These are phyloP conservation scores for Thelonectria discophora DNA, from an alignment of 2,329 filamentous ascomycete genomes.

Conservation along the genomic window DNA sequence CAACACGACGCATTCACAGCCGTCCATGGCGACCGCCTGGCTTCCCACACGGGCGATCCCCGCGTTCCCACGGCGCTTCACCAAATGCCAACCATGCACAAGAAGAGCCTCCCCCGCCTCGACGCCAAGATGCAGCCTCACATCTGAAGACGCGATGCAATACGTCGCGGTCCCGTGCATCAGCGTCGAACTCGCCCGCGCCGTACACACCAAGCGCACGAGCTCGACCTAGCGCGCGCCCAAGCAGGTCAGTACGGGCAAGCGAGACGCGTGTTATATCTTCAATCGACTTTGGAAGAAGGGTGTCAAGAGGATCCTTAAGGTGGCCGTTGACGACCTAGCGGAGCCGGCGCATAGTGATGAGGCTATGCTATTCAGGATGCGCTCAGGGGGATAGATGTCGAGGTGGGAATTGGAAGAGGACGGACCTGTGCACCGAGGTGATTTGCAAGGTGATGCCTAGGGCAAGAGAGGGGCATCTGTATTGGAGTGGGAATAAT, in stretches of 20 bases:
- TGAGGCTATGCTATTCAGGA: conserved; percentile 24
- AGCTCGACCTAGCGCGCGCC: background rate
- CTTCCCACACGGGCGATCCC: conserved; percentile 22
- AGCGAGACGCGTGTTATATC: conserved; percentile 1
- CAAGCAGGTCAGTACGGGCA: conserved; percentile 7
- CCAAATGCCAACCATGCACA: conserved; percentile 29
- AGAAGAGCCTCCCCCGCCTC: conserved; percentile 28
- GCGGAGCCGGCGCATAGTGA: conserved; percentile 12
- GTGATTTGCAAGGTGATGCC: conserved; percentile 7
- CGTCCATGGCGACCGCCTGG: conserved; percentile 21
- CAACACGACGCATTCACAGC: conserved; percentile 6
- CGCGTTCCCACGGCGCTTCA: conserved; percentile 31
- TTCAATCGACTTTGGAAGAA: conserved; percentile 7
- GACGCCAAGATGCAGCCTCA: conserved; percentile 31
- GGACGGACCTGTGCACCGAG: conserved; percentile 21
- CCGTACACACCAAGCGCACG: background rate
- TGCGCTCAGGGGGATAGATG: background rate
- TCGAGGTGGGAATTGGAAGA: conserved; percentile 25
- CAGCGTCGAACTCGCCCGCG: background rate
- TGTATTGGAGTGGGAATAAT: conserved; percentile 23
- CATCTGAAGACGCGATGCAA: conserved; percentile 17
- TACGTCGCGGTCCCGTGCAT: conserved; percentile 17
- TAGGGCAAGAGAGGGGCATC: background rate
- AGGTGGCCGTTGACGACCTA: conserved; percentile 10
- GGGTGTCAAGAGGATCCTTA: background rate